Base-by-base conservation (phyloP, 148 eudicot genomes). In the Amaranthus cruentus region DNA sequence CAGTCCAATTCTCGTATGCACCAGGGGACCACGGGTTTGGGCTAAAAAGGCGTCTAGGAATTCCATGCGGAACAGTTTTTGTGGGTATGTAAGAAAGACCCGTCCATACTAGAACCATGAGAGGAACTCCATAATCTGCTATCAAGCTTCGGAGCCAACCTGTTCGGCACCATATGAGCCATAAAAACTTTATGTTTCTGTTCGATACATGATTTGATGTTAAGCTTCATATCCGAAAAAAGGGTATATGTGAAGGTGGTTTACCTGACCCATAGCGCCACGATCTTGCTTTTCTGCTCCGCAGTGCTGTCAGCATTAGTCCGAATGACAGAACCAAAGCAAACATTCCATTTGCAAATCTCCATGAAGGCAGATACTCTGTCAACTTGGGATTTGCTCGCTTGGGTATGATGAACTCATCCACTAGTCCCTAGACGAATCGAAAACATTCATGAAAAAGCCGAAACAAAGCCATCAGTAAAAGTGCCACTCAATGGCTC, bases 21-120 rank as follows among this genome's bases (percentile, higher is more conserved):
- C 96, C 98, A 58, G 93, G 98, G 3, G 96, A 88, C 98, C 98
- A 93, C 6, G 98, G 98, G 76, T 93, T 90, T 5, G 98, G 98
- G 85, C 98, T 93, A 55, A 87, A 85, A 62, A 93, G 90, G 15
- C 98, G 90, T 47, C 96, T 78, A 47, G 98, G 98, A 65, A 93
- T 90, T 12, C 93, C 93, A 60, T 85, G 79, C 48, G 98, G 98
- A 44, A 93, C 93, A 71, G 75, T 83, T 75, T 62, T 72, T n/a
- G 91, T 68, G 70, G 98, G 98, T 70, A 87, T 86, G 78, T 93
- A 93, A 63, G 98, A 93, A 66, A 84, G 58, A 3, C 83, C 93
- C 11, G 98, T 93, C 96, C 96, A 93, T 13, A 88, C 83, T 47
- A 93, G 60, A 62, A 93, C 96, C 98, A 93, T 93, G 15, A 93